These are phyloP conservation scores for Pythium periplocum DNA, from an alignment of 352 stramenopile species.

Conservation along the genomic window DNA sequence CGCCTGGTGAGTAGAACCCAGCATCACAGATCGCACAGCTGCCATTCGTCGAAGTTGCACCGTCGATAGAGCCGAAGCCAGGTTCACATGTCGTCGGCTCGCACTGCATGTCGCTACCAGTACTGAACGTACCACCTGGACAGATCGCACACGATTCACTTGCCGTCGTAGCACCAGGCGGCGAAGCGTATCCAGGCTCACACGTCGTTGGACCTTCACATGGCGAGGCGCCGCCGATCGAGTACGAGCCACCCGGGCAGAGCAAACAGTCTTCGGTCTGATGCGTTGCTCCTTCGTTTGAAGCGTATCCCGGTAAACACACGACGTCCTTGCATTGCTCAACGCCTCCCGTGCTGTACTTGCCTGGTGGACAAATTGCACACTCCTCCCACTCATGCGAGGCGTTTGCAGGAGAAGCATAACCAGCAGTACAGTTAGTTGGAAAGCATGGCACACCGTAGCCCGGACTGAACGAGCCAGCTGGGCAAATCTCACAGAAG, in stretches of 20 bases:
- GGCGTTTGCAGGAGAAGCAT: constrained; percentile 20
- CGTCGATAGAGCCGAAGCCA: constrained; percentile 24
- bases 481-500: constrained; percentile 26
- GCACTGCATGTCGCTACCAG: constrained; percentile 23
- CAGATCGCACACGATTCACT: constrained; percentile 32
- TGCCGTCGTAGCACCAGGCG: constrained; percentile 19
- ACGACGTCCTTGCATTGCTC: constrained; percentile 23
- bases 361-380: constrained; percentile 19
- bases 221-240: constrained; percentile 17
- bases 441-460: constrained; percentile 20
- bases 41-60: constrained; percentile 19
- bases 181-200: constrained; percentile 24
- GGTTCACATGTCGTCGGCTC: constrained; percentile 25
- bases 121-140: constrained; percentile 22
- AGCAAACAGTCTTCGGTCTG: constrained; percentile 25
- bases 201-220: constrained; percentile 33
- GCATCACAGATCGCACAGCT: constrained; percentile 23
- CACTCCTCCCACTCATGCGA: constrained; percentile 26
- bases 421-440: constrained; percentile 21
- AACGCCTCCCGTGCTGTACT: constrained; percentile 25
- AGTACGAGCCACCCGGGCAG: constrained; percentile 30
- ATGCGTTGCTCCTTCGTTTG: constrained; percentile 24
- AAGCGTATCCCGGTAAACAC: constrained; percentile 25
- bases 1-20: constrained; percentile 33
- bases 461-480: constrained; percentile 30